These are phyloP conservation scores for Clavariopsis aquatica DNA, from an alignment of 495 filamentous ascomycete species.

Conservation along the genomic window DNA sequence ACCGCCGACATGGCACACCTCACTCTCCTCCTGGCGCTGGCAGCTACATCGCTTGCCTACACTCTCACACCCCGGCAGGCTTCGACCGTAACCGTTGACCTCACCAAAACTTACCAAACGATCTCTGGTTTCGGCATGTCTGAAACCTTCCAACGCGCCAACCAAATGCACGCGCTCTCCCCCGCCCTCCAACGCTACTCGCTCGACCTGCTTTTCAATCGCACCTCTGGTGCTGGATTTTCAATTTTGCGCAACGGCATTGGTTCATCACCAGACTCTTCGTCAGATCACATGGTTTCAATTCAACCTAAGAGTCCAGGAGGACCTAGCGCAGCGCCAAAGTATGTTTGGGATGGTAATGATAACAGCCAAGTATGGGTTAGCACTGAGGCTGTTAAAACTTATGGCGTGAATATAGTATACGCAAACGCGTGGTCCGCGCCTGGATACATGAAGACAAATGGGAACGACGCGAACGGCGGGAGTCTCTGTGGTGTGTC, in stretches of 20 bases:
- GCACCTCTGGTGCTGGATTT: constrained; percentile 31
- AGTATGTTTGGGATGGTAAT: constrained; percentile 35
- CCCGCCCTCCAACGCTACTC: constrained; percentile 40
- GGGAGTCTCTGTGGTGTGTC: constrained; percentile 32
- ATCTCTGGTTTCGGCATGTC: constrained; percentile 33
- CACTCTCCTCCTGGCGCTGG: constrained; percentile 13
- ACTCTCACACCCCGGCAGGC: constrained; percentile 9
- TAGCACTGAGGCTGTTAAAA: constrained; percentile 23
- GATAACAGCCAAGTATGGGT: constrained; percentile 37
- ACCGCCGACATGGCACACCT: constrained; percentile 11
- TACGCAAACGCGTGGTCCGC: constrained; percentile 37
- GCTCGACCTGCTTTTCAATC: constrained; percentile 37
- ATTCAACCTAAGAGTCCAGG: constrained; percentile 32
- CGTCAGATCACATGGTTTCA: constrained; percentile 51
- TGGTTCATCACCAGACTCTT: constrained; percentile 22
- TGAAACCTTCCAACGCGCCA: constrained; percentile 37
- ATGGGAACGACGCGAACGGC: constrained; percentile 32
- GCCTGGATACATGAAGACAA: constrained; percentile 38
- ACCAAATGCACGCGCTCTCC: constrained; percentile 50
- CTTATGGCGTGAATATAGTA: constrained; percentile 24
- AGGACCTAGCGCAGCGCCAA: constrained; percentile 19
- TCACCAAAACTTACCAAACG: constrained; percentile 33
- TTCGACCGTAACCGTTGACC: constrained; percentile 30
- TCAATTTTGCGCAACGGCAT: constrained; percentile 36
- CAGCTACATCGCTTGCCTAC: neutral